A percentile compares a stretch with the other conserved stretches of the same genome.
Evolutionary conservation across 768 basidiomycete species (phyloP).

Genomic region (Auriculariales sp.): DNA sequence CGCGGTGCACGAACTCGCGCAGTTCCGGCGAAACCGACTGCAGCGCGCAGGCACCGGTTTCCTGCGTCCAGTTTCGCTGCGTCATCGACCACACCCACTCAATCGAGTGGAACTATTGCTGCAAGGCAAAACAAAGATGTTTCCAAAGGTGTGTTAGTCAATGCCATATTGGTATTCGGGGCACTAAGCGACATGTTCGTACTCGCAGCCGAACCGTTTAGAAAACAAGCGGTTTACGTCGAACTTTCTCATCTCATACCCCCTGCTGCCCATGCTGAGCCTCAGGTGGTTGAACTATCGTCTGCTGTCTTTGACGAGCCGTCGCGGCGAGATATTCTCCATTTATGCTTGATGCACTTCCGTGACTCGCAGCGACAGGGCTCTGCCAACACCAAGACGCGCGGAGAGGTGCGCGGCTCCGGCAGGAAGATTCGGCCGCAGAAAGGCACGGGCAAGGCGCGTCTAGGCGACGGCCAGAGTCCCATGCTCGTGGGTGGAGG

Average conservation of each 20-base stretch:
- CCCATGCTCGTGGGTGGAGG: constrained; percentile 88
- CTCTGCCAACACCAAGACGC: constrained; percentile 80
- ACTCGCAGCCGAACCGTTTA: too few species aligned
- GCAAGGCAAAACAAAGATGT: background rate
- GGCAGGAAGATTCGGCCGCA: constrained; percentile 81
- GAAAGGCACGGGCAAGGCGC: constrained; percentile 83
- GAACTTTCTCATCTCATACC: constrained; percentile 9
- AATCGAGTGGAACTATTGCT: background rate
- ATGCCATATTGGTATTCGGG: too few species aligned
- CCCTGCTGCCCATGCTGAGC: background rate
- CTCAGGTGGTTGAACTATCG: constrained; percentile 3
- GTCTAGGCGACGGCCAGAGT: constrained; percentile 76
- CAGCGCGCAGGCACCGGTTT: too few species aligned
- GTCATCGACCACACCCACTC: background rate
- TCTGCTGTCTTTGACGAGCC: constrained; percentile 68
- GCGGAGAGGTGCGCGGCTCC: constrained; percentile 79
- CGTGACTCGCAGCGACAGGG: constrained; percentile 85
- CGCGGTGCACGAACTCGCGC: background rate
- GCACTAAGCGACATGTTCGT: too few species aligned
- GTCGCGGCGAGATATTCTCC: constrained; percentile 82
- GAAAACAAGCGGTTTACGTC: constrained; percentile 6
- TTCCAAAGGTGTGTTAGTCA: background rate
- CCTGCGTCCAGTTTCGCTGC: too few species aligned
- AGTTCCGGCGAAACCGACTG: background rate
- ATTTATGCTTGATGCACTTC: constrained; percentile 81